These are phyloP conservation scores for Eragrostis tef DNA, from an alignment of 202 grass and related monocot species.

Conservation along the genomic window DNA sequence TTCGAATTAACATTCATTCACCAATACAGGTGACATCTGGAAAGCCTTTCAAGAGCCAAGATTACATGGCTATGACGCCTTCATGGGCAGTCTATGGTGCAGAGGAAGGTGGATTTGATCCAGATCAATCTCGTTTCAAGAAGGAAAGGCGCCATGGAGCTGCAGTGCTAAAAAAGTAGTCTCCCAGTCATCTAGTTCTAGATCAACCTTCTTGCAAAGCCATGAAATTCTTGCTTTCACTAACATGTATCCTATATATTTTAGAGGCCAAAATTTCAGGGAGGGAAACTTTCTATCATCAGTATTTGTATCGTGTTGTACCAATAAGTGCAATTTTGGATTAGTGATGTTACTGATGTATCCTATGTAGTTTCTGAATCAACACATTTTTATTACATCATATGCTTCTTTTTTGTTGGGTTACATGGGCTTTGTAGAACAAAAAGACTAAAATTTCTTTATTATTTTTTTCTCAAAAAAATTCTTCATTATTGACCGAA, in stretches of 20 bases:
- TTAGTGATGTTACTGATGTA: not conserved
- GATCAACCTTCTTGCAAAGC: slow-evolving; percentile 7
- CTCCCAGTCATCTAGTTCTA: not conserved
- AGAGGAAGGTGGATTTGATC: slow-evolving; percentile 87
- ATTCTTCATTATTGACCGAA: too few relatives aligned
- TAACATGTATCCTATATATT: not conserved
- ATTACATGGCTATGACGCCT: slow-evolving; percentile 81
- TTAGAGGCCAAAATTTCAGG: slow-evolving; percentile 21
- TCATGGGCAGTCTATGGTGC: slow-evolving; percentile 93
- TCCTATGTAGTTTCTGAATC: not conserved
- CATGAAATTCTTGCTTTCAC: slow-evolving; percentile 38
- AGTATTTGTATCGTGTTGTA: not conserved
- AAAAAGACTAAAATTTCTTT: not conserved
- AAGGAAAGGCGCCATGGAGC: slow-evolving; percentile 93
- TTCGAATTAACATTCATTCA: slow-evolving; percentile 38
- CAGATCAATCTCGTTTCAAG: slow-evolving; percentile 88
- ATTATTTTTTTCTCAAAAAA: too few relatives aligned
- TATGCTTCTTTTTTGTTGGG: not conserved
- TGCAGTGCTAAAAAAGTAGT: slow-evolving; percentile 49
- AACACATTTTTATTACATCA: not conserved
- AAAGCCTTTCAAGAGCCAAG: slow-evolving; percentile 72
- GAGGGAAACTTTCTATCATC: not conserved
- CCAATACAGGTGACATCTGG: slow-evolving; percentile 73
- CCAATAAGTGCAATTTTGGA: not conserved
- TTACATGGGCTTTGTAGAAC: not conserved